Evolutionary conservation across 805 yeast genomes (phyloP), one percentile per base, ranked within the genome.

Genomic region (Kazachstania viticola): DNA sequence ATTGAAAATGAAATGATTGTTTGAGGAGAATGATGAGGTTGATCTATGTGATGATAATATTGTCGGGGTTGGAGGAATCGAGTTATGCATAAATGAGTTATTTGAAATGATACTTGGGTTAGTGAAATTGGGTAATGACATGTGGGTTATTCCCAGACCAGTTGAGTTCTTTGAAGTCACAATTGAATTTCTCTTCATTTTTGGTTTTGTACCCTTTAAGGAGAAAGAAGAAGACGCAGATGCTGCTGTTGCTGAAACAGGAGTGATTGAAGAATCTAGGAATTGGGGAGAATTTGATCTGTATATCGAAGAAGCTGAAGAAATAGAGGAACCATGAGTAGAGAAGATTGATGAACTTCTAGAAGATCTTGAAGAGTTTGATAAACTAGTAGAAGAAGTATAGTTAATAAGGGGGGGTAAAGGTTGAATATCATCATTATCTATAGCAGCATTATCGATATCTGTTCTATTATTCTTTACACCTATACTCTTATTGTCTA

Each of bases 311-410:
- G n/a, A n/a, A n/a, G n/a, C n/a, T n/a, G n/a, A n/a, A n/a, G n/a
- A n/a, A 8, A 19, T 11, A 8, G 21, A 8, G 11, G 11, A 8
- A 11, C 11, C 11, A 7, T 19, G 29, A 21, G 29, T 30, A 17
- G 40, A 36, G 18, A 36, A 36, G 3, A 33, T 31, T 5, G 40
- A 36, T 4, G 40, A 36, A 17, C 32, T 30, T 30, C 40, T 31
- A 4, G 40, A 36, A 4, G 40, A 31, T 3, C 16, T 26, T 7
- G 27, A 23, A 17, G 36, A 33, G 8, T 24, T 8, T 14, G 36
- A 21, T 19, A 19, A 19, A 19, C 21, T 19, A 11, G 7, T 19
- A 8, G 11, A 19, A 19, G 9, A 8, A 11, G 7, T 19, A n/a
- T n/a, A n/a, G n/a, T n/a, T n/a, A n/a, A n/a, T n/a, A n/a, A n/a